phyloP scores from a whole-genome alignment of 164 flowering plant genomes.

The Aristolochia contorta region DNA sequence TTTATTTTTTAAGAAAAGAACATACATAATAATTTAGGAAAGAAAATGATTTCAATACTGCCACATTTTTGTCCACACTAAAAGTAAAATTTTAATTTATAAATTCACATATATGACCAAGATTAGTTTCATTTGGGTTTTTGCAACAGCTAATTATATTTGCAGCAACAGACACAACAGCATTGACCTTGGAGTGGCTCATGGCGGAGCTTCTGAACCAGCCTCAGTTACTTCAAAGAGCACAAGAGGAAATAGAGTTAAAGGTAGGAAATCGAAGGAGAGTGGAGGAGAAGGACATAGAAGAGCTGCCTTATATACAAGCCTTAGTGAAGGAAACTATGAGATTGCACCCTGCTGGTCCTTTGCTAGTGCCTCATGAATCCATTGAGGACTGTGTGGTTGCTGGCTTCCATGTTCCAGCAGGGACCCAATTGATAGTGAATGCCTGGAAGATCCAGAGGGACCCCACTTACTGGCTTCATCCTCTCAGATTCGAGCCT shows the following conservation, averaged over 20 bases:
- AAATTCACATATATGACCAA: too few relatives aligned
- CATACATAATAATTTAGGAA: too few relatives aligned
- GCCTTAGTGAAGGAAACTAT: conserved; percentile 30
- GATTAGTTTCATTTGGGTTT: not conserved
- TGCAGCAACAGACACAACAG: conserved; percentile 35
- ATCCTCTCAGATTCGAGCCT: not conserved
- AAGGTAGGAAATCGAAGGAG: conserved; percentile 15
- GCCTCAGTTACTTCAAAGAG: conserved; percentile 21
- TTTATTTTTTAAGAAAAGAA: too few relatives aligned
- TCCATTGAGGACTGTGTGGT: conserved; percentile 27
- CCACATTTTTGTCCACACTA: too few relatives aligned
- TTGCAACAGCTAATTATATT: conserved; percentile 18
- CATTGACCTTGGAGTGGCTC: conserved; percentile 29
- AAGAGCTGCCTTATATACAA: conserved; percentile 26
- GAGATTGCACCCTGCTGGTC: conserved; percentile 25
- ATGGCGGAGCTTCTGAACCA: conserved; percentile 31
- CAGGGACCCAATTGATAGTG: conserved; percentile 6
- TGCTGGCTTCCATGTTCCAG: conserved; percentile 18
- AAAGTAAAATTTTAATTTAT: too few relatives aligned
- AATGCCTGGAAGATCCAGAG: conserved; percentile 3
- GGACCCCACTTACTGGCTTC: not conserved
- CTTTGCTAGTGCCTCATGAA: conserved; percentile 25
- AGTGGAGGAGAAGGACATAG: conserved; percentile 30
- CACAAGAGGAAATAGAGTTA: conserved; percentile 24
- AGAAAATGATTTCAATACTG: too few relatives aligned